These are phyloP conservation scores for Ogataea ramenticola DNA, from an alignment of 805 yeast species.

Conservation along the genomic window DNA sequence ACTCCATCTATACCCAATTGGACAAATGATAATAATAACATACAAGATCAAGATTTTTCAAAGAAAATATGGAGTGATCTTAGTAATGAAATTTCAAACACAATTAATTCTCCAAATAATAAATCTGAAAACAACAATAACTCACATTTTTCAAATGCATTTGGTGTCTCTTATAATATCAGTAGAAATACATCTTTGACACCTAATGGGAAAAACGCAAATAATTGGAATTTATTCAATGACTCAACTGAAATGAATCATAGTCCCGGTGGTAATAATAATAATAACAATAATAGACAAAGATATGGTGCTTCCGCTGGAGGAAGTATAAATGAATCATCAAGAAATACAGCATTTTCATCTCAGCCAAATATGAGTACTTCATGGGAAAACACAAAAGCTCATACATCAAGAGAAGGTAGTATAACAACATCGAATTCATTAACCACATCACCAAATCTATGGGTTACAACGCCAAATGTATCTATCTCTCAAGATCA, in stretches of 20 bases:
- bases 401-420: background rate
- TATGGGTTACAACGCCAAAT: conserved; percentile 17
- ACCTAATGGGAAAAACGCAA: background rate
- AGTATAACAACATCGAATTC: background rate
- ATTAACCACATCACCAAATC: conserved; percentile 12
- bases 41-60: conserved; percentile 6
- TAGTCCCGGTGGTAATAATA: background rate
- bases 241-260: background rate
- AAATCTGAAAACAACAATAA: background rate
- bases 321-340: no score
- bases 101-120: background rate
- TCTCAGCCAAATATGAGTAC: no score
- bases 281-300: background rate
- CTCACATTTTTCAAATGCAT: background rate
- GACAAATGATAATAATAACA: conserved; percentile 12
- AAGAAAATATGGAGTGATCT: conserved; percentile 14
- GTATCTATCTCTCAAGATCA: conserved; percentile 7
- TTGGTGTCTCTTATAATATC: background rate
- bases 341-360: no score
- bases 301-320: background rate
- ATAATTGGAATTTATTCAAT: background rate
- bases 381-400: background rate
- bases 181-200: background rate
- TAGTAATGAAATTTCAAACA: conserved; percentile 6
- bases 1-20: conserved; percentile 8